Percentiles rank a stretch among this genome's conserved stretches.
phyloP scores from a whole-genome alignment of 192 early-diverging fungal genomes.

The Endogone sp. region DNA sequence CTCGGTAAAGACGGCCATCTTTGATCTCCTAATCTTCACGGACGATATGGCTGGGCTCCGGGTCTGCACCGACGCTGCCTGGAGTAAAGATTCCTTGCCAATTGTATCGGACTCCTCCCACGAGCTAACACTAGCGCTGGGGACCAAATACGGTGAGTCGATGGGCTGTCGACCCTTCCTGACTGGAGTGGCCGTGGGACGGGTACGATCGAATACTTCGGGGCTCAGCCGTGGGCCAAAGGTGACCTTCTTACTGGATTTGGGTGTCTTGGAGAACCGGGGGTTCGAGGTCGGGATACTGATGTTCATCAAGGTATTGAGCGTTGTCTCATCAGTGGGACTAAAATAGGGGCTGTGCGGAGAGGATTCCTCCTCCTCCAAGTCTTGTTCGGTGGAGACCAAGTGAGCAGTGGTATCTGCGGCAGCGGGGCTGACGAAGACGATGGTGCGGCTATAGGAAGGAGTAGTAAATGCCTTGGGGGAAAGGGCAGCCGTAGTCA shows the following conservation, averaged over 20 bases:
- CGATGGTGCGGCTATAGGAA: not conserved
- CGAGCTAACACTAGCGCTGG: not conserved
- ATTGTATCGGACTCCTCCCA: not conserved
- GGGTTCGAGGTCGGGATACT: not conserved
- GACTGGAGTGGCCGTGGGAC: conserved; percentile 51
- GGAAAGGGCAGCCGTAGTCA: too few relatives aligned
- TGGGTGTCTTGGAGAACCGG: not conserved
- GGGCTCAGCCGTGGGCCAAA: conserved; percentile 59
- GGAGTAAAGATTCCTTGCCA: not conserved
- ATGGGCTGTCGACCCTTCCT: conserved; percentile 36
- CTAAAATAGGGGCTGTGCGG: not conserved
- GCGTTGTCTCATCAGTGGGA: not conserved
- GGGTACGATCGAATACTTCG: conserved; percentile 50
- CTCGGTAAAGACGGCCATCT: not conserved
- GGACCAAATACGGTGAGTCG: not conserved
- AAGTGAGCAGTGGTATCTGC: too few relatives aligned
- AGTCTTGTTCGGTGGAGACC: not conserved
- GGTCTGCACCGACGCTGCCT: not conserved
- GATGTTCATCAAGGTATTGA: not conserved
- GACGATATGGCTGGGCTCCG: not conserved
- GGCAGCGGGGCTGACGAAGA: not conserved
- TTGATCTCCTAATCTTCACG: not conserved
- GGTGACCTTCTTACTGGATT: conserved; percentile 32
- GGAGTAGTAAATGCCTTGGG: not conserved
- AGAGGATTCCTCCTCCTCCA: not conserved